phyloP scores from a whole-genome alignment of 1,284 basidiomycete species.

The Naganishia cerealis region DNA sequence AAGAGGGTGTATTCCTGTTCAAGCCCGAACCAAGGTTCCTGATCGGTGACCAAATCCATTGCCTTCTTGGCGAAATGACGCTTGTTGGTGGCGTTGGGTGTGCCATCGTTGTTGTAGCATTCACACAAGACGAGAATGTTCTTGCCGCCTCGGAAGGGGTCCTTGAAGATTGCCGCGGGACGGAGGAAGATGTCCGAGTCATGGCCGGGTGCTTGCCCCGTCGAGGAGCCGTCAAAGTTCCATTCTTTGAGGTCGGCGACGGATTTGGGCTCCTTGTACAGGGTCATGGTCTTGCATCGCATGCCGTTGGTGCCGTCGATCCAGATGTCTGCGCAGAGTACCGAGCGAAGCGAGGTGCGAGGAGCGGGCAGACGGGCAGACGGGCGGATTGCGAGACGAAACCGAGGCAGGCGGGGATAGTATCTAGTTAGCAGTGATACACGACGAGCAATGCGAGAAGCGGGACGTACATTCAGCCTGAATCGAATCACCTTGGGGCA shows the following conservation, averaged over 20 bases:
- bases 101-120: slow-evolving; percentile 98
- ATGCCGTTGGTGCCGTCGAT: slow-evolving; percentile 88
- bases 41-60: slow-evolving; percentile 82
- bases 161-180: slow-evolving; percentile 95
- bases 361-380: slow-evolving; percentile 4
- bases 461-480: slow-evolving; percentile 81
- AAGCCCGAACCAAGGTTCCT: slow-evolving; percentile 92
- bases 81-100: slow-evolving; percentile 96
- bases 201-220: slow-evolving; percentile 88
- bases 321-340: slow-evolving; percentile 73
- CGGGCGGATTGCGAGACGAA: too few species aligned
- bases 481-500: slow-evolving; percentile 79
- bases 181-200: slow-evolving; percentile 99
- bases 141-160: slow-evolving; percentile 97
- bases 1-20: slow-evolving; percentile 99
- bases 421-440: neutral
- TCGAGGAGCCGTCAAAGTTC: slow-evolving; percentile 99
- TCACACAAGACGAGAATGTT: slow-evolving; percentile 96
- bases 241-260: slow-evolving; percentile 69
- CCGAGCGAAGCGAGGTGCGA: slow-evolving; percentile 18
- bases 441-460: neutral
- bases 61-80: slow-evolving; percentile 85
- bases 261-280: slow-evolving; percentile 46
- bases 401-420: too few species aligned
- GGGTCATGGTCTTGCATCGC: slow-evolving; percentile 83